These are phyloP conservation scores for Peribolospora kevripleyi DNA, from an alignment of 768 basidiomycete species.

Conservation along the genomic window DNA sequence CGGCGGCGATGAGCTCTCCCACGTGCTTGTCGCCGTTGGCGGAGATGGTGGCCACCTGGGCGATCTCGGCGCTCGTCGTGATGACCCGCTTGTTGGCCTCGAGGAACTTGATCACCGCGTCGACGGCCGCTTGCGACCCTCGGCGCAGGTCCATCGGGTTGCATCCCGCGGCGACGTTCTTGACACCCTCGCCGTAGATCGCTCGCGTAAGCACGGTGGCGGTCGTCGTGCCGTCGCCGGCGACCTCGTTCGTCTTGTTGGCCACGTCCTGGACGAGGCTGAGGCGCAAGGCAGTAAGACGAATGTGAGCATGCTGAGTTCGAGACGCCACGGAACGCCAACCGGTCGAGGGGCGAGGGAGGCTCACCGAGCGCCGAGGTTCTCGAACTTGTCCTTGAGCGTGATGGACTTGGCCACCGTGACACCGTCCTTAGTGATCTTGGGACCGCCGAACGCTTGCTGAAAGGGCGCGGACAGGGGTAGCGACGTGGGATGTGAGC, in stretches of 20 bases:
- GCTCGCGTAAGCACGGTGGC: constrained; percentile 90
- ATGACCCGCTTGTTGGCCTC: constrained; percentile 70
- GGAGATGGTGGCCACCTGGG: constrained; percentile 73
- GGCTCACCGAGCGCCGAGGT: constrained; percentile 79
- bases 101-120: constrained; percentile 78
- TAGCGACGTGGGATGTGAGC: not conserved
- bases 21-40: constrained; percentile 64
- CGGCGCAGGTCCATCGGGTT: constrained; percentile 99
- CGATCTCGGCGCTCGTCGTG: constrained; percentile 92
- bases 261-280: constrained; percentile 90
- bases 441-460: constrained; percentile 57
- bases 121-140: constrained; percentile 90
- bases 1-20: constrained; percentile 83
- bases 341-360: not conserved
- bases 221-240: constrained; percentile 94
- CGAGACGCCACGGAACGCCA: not conserved
- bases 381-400: constrained; percentile 94
- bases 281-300: not conserved
- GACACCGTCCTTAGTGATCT: constrained; percentile 97
- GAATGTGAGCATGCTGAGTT: not conserved
- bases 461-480: too few relatives aligned
- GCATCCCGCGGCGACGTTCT: constrained; percentile 96
- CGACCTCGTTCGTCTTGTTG: constrained; percentile 84
- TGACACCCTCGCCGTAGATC: constrained; percentile 95
- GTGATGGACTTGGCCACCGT: constrained; percentile 87